Base-by-base conservation (phyloP, 495 filamentous ascomycete genomes). In the Amniculicola lignicola region DNA sequence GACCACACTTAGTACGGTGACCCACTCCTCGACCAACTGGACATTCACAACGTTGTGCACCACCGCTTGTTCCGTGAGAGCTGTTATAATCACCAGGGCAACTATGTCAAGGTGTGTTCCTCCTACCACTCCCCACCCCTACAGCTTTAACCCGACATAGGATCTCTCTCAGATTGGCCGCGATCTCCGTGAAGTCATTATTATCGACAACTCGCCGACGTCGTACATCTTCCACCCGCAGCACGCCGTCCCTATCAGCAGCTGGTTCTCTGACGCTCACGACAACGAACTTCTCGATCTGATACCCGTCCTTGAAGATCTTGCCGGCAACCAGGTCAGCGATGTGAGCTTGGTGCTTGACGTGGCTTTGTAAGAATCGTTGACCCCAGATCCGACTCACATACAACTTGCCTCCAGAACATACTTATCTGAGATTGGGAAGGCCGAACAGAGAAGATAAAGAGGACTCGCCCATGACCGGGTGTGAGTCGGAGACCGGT, bases 161-260 rank as follows among this genome's bases (percentile, higher is more conserved):
- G 93, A 99, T 68, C 82, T 99, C 24, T 96, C 93, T 14, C 93
- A 96, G 77, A 82, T 99, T 46, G 93, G 93, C 42, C 87, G 93
- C 47, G 90, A 99, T 72, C 84, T 99, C 41, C 87, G 86, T 64
- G 93, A 97, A 67, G 97, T 92, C 2, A 99, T 99, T 68, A 99
- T 99, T 68, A 99, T 99, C 66, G 93, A 99, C 75, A 99, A 99
- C 72, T 97, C 93, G 19, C 94, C 93, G 15, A 99, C 94, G 14
- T 96, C 91, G 18, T 99, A 99, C 73, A 97, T 97, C 66, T 99
- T 99, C 78, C 93, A 99, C 64, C 93, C 94, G 12, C 92, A 99
- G 75, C 93, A 99, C 71, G 93, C 93, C 52, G 93, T 99, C 39
- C 93, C 93, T 19, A 99, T 99, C 74, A 96, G 92, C 80, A 96